Conservation (phyloP, 345 rosid genomes). For the Crucihimalaya himalaica region DNA sequence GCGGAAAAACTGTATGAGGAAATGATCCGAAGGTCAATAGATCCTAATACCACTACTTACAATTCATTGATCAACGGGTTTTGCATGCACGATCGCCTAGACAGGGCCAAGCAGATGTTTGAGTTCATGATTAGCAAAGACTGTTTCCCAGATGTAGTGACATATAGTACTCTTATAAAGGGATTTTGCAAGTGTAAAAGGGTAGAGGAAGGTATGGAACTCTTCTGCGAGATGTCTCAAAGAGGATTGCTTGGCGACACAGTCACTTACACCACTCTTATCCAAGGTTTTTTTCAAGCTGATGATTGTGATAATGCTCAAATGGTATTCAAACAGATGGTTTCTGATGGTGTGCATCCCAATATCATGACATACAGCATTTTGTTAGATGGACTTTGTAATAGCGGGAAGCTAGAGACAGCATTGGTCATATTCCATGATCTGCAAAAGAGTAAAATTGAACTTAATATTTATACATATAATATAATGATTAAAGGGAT, state of each 20-base stretch:
- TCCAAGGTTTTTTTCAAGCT: not conserved
- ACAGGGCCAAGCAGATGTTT: not conserved
- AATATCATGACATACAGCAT: not conserved
- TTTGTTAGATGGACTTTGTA: constrained; percentile 28
- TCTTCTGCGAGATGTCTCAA: not conserved
- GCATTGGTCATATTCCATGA: constrained; percentile 27
- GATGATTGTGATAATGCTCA: not conserved
- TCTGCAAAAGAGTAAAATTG: constrained; percentile 6
- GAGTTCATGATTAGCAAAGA: constrained; percentile 12
- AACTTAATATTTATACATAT: not conserved
- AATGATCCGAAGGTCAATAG: not conserved
- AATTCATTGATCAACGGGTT: not conserved
- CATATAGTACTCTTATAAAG: constrained; percentile 28
- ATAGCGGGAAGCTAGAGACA: constrained; percentile 24
- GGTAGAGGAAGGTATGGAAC: not conserved
- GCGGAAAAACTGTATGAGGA: not conserved
- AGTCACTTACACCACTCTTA: not conserved
- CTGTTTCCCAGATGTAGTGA: constrained; percentile 11
- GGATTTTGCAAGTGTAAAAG: constrained; percentile 22
- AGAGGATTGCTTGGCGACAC: not conserved
- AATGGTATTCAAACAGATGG: not conserved
- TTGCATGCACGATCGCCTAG: not conserved
- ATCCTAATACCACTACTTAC: not conserved
- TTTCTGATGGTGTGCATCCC: not conserved
- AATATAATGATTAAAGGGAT: not conserved